phyloP scores from a whole-genome alignment of 2,329 filamentous ascomycete genomes.

The Fusarium nanum region DNA sequence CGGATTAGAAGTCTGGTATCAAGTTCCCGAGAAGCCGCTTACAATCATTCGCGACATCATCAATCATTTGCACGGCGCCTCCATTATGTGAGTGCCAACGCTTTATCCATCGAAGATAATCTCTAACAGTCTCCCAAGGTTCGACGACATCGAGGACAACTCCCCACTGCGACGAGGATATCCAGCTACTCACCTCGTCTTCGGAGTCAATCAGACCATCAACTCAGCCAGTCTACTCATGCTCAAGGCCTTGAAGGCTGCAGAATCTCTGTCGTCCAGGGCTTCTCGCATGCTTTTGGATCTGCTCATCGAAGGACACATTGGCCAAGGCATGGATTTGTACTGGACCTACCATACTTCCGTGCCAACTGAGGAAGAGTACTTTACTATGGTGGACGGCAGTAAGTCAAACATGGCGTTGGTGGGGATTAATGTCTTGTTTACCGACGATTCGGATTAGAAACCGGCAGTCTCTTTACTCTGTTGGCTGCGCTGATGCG shows the following conservation, averaged over 20 bases:
- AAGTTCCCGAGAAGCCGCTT: neutral
- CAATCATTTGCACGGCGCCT: neutral
- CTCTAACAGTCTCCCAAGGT: neutral
- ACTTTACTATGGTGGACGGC: neutral
- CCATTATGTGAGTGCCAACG: neutral
- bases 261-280: neutral
- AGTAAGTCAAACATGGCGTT: neutral
- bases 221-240: neutral
- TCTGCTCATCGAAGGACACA: neutral
- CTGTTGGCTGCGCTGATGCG: neutral
- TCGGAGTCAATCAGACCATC: neutral
- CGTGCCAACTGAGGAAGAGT: neutral
- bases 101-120: too few species aligned
- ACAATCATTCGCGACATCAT: neutral
- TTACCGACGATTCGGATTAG: neutral
- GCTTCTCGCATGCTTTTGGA: neutral
- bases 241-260: neutral
- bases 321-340: neutral
- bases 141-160: neutral
- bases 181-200: neutral
- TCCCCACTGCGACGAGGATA: neutral
- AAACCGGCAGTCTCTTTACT: neutral
- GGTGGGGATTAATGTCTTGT: neutral
- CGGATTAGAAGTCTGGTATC: neutral
- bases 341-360: neutral